A percentile compares a stretch with the other conserved stretches of the same genome.
These are phyloP conservation scores for Ustulina deusta DNA, from an alignment of 2,329 filamentous ascomycete genomes.

Conservation along the genomic window DNA sequence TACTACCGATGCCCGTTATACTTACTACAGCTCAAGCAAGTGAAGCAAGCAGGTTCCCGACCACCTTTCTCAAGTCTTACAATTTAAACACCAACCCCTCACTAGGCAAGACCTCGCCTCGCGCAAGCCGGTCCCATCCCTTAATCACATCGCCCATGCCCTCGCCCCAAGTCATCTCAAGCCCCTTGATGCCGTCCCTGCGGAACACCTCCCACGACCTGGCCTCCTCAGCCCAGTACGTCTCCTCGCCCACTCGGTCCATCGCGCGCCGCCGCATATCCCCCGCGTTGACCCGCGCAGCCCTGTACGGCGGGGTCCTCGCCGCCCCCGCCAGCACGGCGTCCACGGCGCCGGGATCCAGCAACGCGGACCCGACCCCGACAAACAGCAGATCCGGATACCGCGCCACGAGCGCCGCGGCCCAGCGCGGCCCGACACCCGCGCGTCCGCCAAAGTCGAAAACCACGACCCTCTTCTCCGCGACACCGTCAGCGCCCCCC, in stretches of 20 bases:
- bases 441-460: slow-evolving; percentile 50
- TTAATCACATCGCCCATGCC: slow-evolving; percentile 46
- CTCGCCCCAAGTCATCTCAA: slow-evolving; percentile 46
- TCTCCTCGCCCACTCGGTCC: slow-evolving; percentile 41
- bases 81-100: slow-evolving; percentile 49
- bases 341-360: slow-evolving; percentile 27
- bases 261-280: slow-evolving; percentile 44
- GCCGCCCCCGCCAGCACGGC: not conserved
- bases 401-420: slow-evolving; percentile 29
- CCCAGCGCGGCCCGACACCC: slow-evolving; percentile 42
- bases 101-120: slow-evolving; percentile 43
- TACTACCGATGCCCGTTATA: not conserved
- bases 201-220: slow-evolving; percentile 42
- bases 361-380: slow-evolving; percentile 41
- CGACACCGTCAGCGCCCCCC: not conserved
- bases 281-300: slow-evolving; percentile 41
- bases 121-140: slow-evolving; percentile 48
- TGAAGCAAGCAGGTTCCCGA: not conserved
- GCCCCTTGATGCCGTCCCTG: slow-evolving; percentile 40
- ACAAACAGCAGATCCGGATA: slow-evolving; percentile 35
- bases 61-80: slow-evolving; percentile 16
- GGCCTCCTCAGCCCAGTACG: slow-evolving; percentile 41
- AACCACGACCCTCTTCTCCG: slow-evolving; percentile 42
- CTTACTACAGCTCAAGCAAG: not conserved
- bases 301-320: slow-evolving; percentile 17